Base-by-base conservation (phyloP, 139 green algal genomes). In the Chlamydomonas sp. region DNA sequence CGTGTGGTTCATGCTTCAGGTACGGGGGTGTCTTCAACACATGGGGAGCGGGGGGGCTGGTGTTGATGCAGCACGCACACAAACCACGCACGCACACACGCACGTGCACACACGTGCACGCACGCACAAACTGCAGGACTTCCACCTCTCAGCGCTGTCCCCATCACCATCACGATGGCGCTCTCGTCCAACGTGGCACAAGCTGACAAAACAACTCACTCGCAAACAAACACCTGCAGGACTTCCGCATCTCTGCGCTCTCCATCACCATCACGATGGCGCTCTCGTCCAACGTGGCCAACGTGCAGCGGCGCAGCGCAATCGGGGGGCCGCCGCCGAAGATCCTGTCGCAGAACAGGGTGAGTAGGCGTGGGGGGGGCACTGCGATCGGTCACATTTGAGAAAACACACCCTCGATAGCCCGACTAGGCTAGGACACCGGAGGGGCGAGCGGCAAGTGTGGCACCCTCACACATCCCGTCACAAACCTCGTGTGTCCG, bases 91-190 rank as follows among this genome's bases (percentile, higher is more conserved):
- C n/a, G n/a, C n/a, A n/a, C n/a, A n/a, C n/a, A n/a, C n/a, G n/a
- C n/a, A n/a, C n/a, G n/a, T n/a, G 16, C 43, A 16, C 43, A 54
- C 43, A 54, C 43, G 16, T 54, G 43, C 43, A 54, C n/a, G n/a
- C n/a, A n/a, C n/a, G n/a, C n/a, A n/a, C n/a, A n/a, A 39, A 65
- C 77, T 90, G 0, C 79, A 92, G 78, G 75, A 75, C 2, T 85
- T 87, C 22, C 70, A 85, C 49, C 73, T 93, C 24, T 73, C 76
- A 5, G 75, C 77, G 47, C 69, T 92, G 28, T 66, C n/a, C n/a
- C 72, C 35, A 73, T 88, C 36, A 58, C 30, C 62, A 69, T 69
- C 8, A 69, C 36, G 8, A 81, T 96, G 16, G 82, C 86, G 6
- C 78, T 95, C 28, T 61, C 16, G 8, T 72, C 50, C 26, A 72